Evolutionary conservation across 805 yeast species (phyloP).

Genomic region (Hermanozyma aechmeae): DNA sequence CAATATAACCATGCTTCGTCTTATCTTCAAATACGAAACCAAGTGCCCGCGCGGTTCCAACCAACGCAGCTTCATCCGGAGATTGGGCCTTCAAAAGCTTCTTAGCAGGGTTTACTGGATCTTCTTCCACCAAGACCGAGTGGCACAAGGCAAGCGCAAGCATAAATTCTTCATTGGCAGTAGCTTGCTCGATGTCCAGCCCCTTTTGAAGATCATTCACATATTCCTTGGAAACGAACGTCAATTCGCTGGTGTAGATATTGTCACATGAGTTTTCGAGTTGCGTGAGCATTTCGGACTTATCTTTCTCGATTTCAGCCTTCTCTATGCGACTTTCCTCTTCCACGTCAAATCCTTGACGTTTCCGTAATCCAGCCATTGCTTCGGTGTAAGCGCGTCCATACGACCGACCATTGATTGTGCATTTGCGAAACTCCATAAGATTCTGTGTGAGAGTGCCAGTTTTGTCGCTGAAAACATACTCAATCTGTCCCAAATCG

Average conservation of each 20-base stretch:
- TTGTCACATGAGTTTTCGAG: constrained; percentile 10
- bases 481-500: constrained; percentile 80
- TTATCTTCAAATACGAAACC: constrained; percentile 61
- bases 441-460: constrained; percentile 79
- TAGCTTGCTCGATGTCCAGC: constrained; percentile 41
- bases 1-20: constrained; percentile 59
- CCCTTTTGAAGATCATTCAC: constrained; percentile 52
- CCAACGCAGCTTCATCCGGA: constrained; percentile 83
- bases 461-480: constrained; percentile 76
- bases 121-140: constrained; percentile 63
- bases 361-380: constrained; percentile 63
- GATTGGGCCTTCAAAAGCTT: constrained; percentile 64
- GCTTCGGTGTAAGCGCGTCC: constrained; percentile 84
- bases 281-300: constrained; percentile 43
- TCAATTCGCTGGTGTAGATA: constrained; percentile 47
- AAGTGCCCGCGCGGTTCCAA: constrained; percentile 69
- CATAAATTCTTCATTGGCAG: constrained; percentile 66
- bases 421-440: constrained; percentile 79
- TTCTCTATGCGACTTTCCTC: constrained; percentile 43
- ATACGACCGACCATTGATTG: constrained; percentile 63
- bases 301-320: constrained; percentile 48
- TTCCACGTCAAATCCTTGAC: constrained; percentile 71
- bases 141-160: constrained; percentile 70
- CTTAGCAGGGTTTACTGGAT: constrained; percentile 49
- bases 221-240: constrained; percentile 61